phyloP scores from a whole-genome alignment of 345 rosid species.

The Garcia nutans region DNA sequence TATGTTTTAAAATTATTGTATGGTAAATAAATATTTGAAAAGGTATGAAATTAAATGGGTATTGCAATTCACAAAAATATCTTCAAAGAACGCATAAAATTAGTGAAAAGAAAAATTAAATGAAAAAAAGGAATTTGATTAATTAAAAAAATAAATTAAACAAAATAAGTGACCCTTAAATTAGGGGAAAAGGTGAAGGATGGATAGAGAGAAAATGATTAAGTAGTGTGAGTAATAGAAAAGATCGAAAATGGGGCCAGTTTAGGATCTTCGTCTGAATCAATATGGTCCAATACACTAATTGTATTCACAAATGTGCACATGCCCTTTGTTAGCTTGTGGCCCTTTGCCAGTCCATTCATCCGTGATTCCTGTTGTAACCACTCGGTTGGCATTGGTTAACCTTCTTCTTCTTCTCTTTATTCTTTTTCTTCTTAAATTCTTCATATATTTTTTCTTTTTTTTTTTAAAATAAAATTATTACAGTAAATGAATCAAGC shows the following conservation, averaged over 20 bases:
- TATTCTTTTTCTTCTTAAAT: not conserved
- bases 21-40: no score
- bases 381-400: slow-evolving; percentile 11
- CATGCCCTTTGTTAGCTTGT: slow-evolving; percentile 49
- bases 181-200: slow-evolving; percentile 15
- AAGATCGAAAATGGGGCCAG: slow-evolving; percentile 35
- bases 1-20: no score
- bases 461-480: no score
- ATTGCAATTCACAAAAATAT: not conserved
- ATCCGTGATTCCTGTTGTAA: slow-evolving; percentile 31
- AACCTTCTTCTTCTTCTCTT: not conserved
- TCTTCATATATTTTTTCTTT: no score
- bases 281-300: slow-evolving; percentile 47
- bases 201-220: slow-evolving; percentile 22
- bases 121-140: not conserved
- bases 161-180: slow-evolving; percentile 15
- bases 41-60: not conserved
- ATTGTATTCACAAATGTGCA: slow-evolving; percentile 38
- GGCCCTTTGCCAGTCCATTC: slow-evolving; percentile 57
- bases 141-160: not conserved
- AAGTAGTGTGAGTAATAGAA: slow-evolving; percentile 7
- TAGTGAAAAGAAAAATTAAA: not conserved
- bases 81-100: not conserved
- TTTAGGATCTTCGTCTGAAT: slow-evolving; percentile 35
- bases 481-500: no score